Percentiles rank a stretch among this genome's conserved stretches.
phyloP scores from a whole-genome alignment of 352 stramenopile species.

The Lagenidium sp. region DNA sequence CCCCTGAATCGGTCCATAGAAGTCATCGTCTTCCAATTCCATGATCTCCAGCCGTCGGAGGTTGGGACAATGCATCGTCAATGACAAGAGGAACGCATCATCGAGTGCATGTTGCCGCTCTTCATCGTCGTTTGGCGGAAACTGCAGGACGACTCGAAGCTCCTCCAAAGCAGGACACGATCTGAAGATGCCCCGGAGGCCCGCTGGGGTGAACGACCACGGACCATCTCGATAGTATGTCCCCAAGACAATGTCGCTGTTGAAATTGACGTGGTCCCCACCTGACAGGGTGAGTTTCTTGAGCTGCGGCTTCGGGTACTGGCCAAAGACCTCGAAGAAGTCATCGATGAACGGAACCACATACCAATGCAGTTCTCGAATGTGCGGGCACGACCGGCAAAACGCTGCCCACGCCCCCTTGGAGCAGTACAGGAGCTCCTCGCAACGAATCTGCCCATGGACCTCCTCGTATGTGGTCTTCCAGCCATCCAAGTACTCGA shows the following conservation, averaged over 20 bases:
- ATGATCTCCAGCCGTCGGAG: constrained; percentile 7
- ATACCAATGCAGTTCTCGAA: constrained; percentile 65
- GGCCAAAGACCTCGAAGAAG: constrained; percentile 46
- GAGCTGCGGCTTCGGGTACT: constrained; percentile 11
- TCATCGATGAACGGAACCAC: constrained; percentile 54
- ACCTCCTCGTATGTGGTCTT: constrained; percentile 41
- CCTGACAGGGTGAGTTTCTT: constrained; percentile 11
- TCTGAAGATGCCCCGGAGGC: constrained; percentile 4
- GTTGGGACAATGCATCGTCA: constrained; percentile 4
- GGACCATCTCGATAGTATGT: constrained; percentile 13
- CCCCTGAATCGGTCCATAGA: constrained; percentile 12
- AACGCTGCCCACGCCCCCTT: constrained; percentile 29
- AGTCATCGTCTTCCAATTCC: constrained; percentile 8
- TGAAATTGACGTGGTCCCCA: constrained; percentile 14
- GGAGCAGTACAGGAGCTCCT: constrained; percentile 13
- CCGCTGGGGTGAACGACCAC: constrained; percentile 4
- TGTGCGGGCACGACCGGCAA: constrained; percentile 20
- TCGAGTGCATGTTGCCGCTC: constrained; percentile 8
- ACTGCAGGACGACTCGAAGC: constrained; percentile 10
- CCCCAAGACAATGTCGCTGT: constrained; percentile 9
- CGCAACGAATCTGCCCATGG: constrained; percentile 18
- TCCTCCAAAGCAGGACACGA: constrained; percentile 9
- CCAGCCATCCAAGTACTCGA: constrained; percentile 64
- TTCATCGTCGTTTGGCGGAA: constrained; percentile 8
- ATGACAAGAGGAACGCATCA: constrained; percentile 2